These are phyloP conservation scores for Metschnikowia kofuensis DNA, from an alignment of 805 yeast genomes.

Conservation along the genomic window DNA sequence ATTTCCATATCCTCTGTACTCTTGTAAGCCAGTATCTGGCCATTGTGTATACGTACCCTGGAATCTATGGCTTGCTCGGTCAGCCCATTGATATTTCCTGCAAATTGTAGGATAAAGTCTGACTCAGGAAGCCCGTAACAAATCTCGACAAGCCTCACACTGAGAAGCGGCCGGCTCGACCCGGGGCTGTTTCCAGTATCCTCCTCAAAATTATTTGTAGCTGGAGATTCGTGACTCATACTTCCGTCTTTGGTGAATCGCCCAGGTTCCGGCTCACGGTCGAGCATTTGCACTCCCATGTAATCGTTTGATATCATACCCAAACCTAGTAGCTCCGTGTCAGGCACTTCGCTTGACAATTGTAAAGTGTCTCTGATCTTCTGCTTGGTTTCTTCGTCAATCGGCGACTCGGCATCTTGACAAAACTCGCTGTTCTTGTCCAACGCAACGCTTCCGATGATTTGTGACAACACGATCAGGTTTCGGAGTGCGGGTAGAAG, in stretches of 20 bases:
- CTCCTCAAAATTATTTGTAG: slow-evolving; percentile 7
- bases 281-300: slow-evolving; percentile 10
- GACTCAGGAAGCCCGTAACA: slow-evolving; percentile 20
- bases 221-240: not conserved
- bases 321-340: slow-evolving; percentile 37
- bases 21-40: slow-evolving; percentile 15
- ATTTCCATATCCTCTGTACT: slow-evolving; percentile 5
- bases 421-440: slow-evolving; percentile 1
- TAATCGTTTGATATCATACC: slow-evolving; percentile 24
- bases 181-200: not conserved
- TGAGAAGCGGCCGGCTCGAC: not conserved
- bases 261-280: slow-evolving; percentile 21
- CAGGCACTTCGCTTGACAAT: slow-evolving; percentile 35
- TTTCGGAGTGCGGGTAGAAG: slow-evolving; percentile 32
- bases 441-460: slow-evolving; percentile 10
- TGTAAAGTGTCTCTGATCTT: slow-evolving; percentile 35
- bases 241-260: slow-evolving; percentile 24
- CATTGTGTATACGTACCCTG: slow-evolving; percentile 30
- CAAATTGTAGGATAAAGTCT: slow-evolving; percentile 24
- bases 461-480: slow-evolving; percentile 24
- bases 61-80: slow-evolving; percentile 15
- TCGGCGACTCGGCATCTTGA: not conserved
- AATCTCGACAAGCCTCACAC: slow-evolving; percentile 22
- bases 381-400: slow-evolving; percentile 19
- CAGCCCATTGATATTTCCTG: slow-evolving; percentile 14